A percentile compares a stretch with the other conserved stretches of the same genome.
phyloP scores from a whole-genome alignment of 23 red algal genomes.

The Gracilaria gracilis region DNA sequence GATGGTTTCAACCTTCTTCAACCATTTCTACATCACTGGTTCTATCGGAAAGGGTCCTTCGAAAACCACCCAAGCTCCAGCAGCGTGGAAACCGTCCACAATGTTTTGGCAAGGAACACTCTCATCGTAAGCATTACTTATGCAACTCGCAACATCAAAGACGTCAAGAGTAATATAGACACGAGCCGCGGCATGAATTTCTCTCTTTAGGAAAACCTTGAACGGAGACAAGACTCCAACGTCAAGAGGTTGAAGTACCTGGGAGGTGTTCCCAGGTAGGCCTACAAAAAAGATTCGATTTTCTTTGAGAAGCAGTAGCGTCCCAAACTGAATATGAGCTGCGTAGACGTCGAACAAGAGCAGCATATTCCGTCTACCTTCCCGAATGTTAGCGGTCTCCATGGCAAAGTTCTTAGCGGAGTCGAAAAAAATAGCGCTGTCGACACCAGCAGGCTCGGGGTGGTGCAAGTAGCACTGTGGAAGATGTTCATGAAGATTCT shows the following conservation, averaged over 20 bases:
- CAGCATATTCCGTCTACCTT: neutral
- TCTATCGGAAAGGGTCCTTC: too few species aligned
- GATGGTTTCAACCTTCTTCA: too few species aligned
- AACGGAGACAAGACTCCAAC: slow-evolving; percentile 12
- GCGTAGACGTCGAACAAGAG: neutral
- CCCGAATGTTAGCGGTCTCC: neutral
- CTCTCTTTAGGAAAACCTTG: neutral
- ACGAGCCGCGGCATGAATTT: neutral
- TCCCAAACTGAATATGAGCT: neutral
- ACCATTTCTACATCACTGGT: too few species aligned
- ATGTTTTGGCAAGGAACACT: too few species aligned
- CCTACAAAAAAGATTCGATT: neutral
- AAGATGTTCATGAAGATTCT: neutral
- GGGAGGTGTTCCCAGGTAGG: neutral
- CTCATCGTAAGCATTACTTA: neutral
- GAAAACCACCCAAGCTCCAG: too few species aligned
- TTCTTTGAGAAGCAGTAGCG: neutral
- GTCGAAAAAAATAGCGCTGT: neutral
- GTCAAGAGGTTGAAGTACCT: neutral
- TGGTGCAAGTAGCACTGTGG: neutral
- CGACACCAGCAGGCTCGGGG: neutral
- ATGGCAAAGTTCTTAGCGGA: neutral
- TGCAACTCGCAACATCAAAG: neutral
- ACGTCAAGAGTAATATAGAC: too few species aligned
- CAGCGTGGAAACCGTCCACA: too few species aligned